Base-by-base conservation (phyloP, 2,329 filamentous ascomycete species). In the Fusarium decemcellulare region DNA sequence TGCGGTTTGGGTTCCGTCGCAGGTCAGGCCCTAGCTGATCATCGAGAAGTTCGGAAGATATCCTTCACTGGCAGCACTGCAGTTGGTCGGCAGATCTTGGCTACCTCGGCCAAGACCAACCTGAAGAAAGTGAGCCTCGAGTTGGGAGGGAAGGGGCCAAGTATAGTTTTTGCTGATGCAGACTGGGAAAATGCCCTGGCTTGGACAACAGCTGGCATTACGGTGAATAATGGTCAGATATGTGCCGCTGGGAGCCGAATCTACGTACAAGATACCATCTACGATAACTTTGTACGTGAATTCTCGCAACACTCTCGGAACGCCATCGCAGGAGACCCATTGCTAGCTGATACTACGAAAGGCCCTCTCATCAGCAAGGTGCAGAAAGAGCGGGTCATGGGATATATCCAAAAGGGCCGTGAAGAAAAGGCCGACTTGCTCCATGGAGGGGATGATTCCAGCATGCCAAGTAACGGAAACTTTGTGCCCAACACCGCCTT, bases 71-170 rank as follows among this genome's bases (percentile, higher is more conserved):
- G 92, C 42, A 91, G 87, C 14, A 92, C 90, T 0, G 82, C 81
- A 1, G 92, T 91, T 0, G 92, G 89, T 2, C 86, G 87, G 30
- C 83, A 6, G 77, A 92, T 93, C 81, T 91, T 94, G 87, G 92
- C 93, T 84, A 88, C 91, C 30, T 90, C 91, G 8, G 91, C 91
- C 62, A 79, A 85, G 65, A 91, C 89, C 71, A 93, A 93, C 85
- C 80, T 93, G 71, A 93, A 93, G 87, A 92, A 92, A 85, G 90
- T 93, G 46, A 93, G 90, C 18, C 86, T 93, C 40, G 91, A 93
- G 81, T 88, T 93, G 15, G 91, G 91, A 43, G 90, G 92, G 81
- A 92, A 93, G 76, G 86, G 84, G 6, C 87, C 89, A 0, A 79
- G 88, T 4, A 74, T 91, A 4, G 83, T 91, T 10, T 91, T 91